phyloP scores from a whole-genome alignment of 768 basidiomycete species.

The Serpula lacrymans region DNA sequence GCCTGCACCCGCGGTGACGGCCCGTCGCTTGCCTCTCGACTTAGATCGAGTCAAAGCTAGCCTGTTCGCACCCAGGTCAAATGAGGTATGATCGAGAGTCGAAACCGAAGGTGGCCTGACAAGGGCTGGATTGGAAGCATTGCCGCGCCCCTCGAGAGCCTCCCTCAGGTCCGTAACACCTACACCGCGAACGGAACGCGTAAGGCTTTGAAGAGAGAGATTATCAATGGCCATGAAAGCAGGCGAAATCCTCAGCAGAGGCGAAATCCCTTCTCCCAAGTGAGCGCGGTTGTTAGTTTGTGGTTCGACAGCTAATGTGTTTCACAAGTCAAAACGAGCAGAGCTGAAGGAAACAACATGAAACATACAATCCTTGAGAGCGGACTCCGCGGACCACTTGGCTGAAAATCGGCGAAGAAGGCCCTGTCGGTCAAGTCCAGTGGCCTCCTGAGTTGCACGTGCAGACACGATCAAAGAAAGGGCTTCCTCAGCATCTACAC shows the following conservation, averaged over 20 bases:
- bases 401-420: slow-evolving; percentile 52
- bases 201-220: slow-evolving; percentile 79
- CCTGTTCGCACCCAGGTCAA: slow-evolving; percentile 37
- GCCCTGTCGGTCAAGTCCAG: slow-evolving; percentile 56
- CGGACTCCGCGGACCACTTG: slow-evolving; percentile 73
- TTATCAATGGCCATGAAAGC: slow-evolving; percentile 91
- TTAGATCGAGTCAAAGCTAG: slow-evolving; percentile 47
- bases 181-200: slow-evolving; percentile 73
- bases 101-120: slow-evolving; percentile 70
- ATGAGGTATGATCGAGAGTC: slow-evolving; percentile 65
- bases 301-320: slow-evolving; percentile 51
- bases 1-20: slow-evolving; percentile 47
- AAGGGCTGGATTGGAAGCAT: slow-evolving; percentile 75
- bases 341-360: slow-evolving; percentile 9
- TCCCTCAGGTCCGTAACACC: slow-evolving; percentile 88
- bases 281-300: slow-evolving; percentile 51
- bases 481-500: slow-evolving; percentile 52
- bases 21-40: slow-evolving; percentile 54
- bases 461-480: slow-evolving; percentile 54
- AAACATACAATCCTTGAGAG: slow-evolving; percentile 71
- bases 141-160: slow-evolving; percentile 81
- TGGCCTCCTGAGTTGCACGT: slow-evolving; percentile 55
- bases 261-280: slow-evolving; percentile 66
- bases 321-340: slow-evolving; percentile 8
- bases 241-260: slow-evolving; percentile 77